Base-by-base conservation (phyloP, 768 basidiomycete genomes). In the Lanmaoa pseudosensibilis region DNA sequence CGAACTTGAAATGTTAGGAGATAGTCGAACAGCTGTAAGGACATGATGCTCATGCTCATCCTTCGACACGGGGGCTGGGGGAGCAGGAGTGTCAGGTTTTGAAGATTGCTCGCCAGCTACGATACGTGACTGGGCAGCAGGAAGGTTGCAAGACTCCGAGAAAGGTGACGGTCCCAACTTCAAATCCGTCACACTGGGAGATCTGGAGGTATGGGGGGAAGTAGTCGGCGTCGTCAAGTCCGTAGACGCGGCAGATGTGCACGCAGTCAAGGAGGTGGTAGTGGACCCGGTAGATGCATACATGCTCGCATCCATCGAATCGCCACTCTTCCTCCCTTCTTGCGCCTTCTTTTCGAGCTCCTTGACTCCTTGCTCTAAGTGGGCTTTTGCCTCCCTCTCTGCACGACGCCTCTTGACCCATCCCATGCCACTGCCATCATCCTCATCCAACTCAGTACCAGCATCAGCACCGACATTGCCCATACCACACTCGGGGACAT, bases 391-490 rank as follows among this genome's bases (percentile, higher is more conserved):
- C 62, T 83, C 81, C 53, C 71, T 71, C 72, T 90, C 85, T 47
- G 85, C 85, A 61, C 81, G 74, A 40, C 92, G 69, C 58, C 71
- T 75, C 74, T 79, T 83, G 25, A 94, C 80, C 93, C 93, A 95
- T 0, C 79, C 85, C 84, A 94, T 87, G 11, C 93, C 93, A 69
- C 87, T 88, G 2, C 91, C 92, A 61, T 94, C 93, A 56, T 93
- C 89, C 0, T 81, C 83, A 19, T 88, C 87, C 3, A 40, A 63
- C 7, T 54, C 66, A 34, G 51, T 63, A 46, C 53, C 57, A 30
- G 55, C 50, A 9, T 58, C 57, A 30, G 55, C 50, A 9, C 58
- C 51, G 16, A 69, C 67, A 38, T 61, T 46, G 55, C 69, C 56
- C 75, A 73, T 65, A 54, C 68, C 50, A 66, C 68, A 64, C 56